Base-by-base conservation (phyloP, 164 flowering plant species). In the Hamamelis virginiana region DNA sequence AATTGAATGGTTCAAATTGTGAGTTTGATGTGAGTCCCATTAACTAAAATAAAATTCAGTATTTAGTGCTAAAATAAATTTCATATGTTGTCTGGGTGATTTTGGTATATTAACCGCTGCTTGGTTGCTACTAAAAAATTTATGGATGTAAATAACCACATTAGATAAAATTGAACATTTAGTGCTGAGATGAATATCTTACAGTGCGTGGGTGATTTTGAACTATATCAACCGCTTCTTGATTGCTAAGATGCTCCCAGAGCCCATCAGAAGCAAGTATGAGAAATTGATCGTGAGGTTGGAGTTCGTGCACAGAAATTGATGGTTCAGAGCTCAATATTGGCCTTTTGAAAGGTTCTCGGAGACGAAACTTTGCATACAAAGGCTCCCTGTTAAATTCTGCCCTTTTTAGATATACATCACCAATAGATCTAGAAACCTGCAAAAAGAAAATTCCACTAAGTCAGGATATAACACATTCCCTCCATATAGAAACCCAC, bases 201-300 rank as follows among this genome's bases (percentile, higher is more conserved):
- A 85, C 91, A 62, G 44, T 76, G 66, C 58, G 87, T 22, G 91
- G 87, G 71, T 74, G 72, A 68, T 80, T 84, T 70, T 84, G 92
- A 21, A 88, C 87, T 15, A 86, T 74, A 78, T 88, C 80, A 63
- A 88, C 92, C 0, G 92, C 92, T 70, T 85, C 85, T 66, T 88
- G 86, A 68, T 88, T 86, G 79, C 76, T 84, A 27, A 88, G 82
- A 69, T 88, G 92, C 77, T 86, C 90, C 92, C 89, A 88, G 1
- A 88, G 80, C 11, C 92, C 92, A 76, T 88, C 92, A 27, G 92
- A 88, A 22, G 92, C 92, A 77, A 88, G 82, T 73, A 88, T 85
- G 65, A 88, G 56, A 75, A 88, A 88, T 68, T 80, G 89, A 74
- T 88, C 92, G 46, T 85, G 81, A 38, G 85, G 85, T 59, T 82